Conservation (phyloP, 192 early-diverging fungal genomes). For the Linnemannia schmuckeri region DNA sequence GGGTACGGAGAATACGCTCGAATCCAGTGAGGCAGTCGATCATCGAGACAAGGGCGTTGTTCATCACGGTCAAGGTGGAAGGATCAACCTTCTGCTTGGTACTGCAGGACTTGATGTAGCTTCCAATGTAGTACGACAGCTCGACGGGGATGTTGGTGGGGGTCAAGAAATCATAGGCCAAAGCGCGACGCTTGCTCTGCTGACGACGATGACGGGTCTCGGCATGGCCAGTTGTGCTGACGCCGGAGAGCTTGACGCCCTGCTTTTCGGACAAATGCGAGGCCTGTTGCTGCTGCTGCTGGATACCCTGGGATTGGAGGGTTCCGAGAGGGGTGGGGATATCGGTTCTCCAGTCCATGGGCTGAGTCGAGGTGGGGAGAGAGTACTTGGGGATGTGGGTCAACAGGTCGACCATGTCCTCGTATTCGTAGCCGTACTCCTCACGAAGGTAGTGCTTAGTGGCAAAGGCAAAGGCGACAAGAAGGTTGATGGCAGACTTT, state of each 20-base stretch:
- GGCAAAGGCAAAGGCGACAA: conserved; percentile 82
- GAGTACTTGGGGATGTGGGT: conserved; percentile 73
- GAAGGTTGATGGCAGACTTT: conserved; percentile 76
- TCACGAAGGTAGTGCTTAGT: conserved; percentile 89
- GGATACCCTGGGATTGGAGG: conserved; percentile 4
- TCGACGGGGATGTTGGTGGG: conserved; percentile 69
- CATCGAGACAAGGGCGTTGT: conserved; percentile 64
- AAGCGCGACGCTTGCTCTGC: conserved; percentile 21
- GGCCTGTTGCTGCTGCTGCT: background rate
- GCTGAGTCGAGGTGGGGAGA: conserved; percentile 53
- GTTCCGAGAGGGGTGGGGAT: conserved; percentile 21
- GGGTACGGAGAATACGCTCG: conserved; percentile 88
- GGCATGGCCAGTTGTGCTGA: background rate
- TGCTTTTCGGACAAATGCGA: conserved; percentile 15
- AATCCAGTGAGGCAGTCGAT: conserved; percentile 74
- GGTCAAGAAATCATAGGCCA: conserved; percentile 39
- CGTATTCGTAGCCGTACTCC: conserved; percentile 75
- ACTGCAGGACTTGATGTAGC: conserved; percentile 60
- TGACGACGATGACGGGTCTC: conserved; percentile 25
- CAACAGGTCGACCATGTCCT: conserved; percentile 77
- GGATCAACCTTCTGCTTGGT: conserved; percentile 60
- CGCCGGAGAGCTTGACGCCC: background rate
- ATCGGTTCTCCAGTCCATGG: conserved; percentile 42
- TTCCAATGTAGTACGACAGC: conserved; percentile 72
- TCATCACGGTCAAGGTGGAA: conserved; percentile 60